Conservation (phyloP, 2,329 filamentous ascomycete species). For the Aspergillus pseudoglaucus region DNA sequence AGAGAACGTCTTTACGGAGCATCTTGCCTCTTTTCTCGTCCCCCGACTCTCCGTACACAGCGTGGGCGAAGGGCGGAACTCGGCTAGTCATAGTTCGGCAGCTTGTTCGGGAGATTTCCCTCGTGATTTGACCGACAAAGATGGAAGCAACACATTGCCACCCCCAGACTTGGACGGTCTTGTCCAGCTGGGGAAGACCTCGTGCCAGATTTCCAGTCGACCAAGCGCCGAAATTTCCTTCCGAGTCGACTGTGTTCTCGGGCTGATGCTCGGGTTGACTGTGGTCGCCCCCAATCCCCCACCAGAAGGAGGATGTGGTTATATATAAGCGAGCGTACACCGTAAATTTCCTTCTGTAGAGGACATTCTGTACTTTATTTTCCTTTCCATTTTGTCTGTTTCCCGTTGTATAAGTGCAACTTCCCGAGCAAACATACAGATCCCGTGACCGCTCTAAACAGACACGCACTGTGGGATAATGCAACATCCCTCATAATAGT, state of each 20-base stretch:
- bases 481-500: not conserved
- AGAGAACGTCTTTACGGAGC: not conserved
- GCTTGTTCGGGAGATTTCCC: slow-evolving; percentile 18
- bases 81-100: slow-evolving; percentile 17
- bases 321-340: not conserved
- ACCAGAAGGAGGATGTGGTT: slow-evolving; percentile 7
- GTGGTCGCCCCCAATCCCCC: slow-evolving; percentile 3
- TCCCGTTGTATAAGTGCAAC: not conserved
- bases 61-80: slow-evolving; percentile 17
- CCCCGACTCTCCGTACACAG: not conserved
- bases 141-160: slow-evolving; percentile 1
- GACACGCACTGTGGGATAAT: not conserved
- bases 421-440: not conserved
- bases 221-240: slow-evolving; percentile 13
- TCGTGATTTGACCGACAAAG: slow-evolving; percentile 6
- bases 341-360: not conserved
- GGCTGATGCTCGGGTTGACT: slow-evolving; percentile 6
- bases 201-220: slow-evolving; percentile 1
- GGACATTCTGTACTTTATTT: not conserved
- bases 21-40: not conserved
- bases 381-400: not conserved
- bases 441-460: not conserved
- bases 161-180: not conserved
- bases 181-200: not conserved
- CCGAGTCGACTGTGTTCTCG: slow-evolving; percentile 11